A percentile compares a stretch with the other conserved stretches of the same genome.
Conservation (phyloP, 805 yeast species). For the Jamesozyma rosinii region DNA sequence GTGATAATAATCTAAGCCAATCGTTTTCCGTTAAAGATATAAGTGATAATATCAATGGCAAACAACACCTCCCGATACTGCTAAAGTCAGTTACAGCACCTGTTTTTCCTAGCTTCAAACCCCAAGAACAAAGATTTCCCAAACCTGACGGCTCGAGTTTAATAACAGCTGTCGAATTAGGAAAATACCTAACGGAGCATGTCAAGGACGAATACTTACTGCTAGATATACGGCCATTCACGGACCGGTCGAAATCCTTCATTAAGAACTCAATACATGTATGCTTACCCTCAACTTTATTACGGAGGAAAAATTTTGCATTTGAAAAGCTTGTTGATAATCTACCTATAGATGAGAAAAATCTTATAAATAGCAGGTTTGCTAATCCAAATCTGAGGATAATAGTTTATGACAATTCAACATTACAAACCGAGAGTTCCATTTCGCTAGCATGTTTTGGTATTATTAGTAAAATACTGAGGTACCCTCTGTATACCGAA, state of each 20-base stretch:
- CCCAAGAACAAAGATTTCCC: constrained; percentile 18
- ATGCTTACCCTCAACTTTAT: constrained; percentile 81
- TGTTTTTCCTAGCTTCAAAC: constrained; percentile 11
- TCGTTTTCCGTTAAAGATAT: background rate
- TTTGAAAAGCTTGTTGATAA: constrained; percentile 54
- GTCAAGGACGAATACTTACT: constrained; percentile 8
- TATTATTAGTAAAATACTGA: constrained; percentile 20
- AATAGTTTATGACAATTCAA: constrained; percentile 20
- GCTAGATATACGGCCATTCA: constrained; percentile 69
- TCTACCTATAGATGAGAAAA: constrained; percentile 42
- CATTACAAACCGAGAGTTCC: constrained; percentile 17
- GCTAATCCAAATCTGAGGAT: constrained; percentile 13
- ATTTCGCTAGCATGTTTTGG: constrained; percentile 24
- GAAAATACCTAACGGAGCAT: constrained; percentile 6
- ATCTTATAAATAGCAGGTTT: constrained; percentile 4
- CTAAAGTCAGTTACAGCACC: constrained; percentile 5
- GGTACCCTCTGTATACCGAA: constrained; percentile 4
- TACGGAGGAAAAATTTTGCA: constrained; percentile 66
- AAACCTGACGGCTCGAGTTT: constrained; percentile 18
- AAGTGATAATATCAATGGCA: background rate
- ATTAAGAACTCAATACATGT: constrained; percentile 58
- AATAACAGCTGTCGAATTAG: constrained; percentile 17
- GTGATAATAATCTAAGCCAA: background rate
- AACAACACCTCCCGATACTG: background rate
- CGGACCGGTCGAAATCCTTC: constrained; percentile 55